These are phyloP conservation scores for Rhizopus sp. DNA, from an alignment of 371 early-diverging fungal genomes.

Conservation along the genomic window DNA sequence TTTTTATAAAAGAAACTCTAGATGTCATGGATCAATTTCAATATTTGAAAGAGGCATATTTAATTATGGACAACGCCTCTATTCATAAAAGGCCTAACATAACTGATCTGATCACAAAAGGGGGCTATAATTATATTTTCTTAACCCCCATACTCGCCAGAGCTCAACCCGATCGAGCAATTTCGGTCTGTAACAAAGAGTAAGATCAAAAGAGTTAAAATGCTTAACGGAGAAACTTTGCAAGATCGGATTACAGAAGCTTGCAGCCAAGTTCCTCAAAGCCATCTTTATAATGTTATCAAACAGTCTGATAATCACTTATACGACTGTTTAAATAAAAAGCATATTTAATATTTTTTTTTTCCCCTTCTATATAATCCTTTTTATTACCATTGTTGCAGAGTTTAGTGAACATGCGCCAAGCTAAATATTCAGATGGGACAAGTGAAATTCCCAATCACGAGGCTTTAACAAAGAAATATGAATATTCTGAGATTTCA, in stretches of 20 bases:
- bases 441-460: background rate
- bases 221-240: conserved; percentile 4
- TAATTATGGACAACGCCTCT: too few species aligned
- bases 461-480: background rate
- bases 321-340: conserved; percentile 5
- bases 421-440: too few species aligned
- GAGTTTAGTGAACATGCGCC: too few species aligned
- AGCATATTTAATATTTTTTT: too few species aligned
- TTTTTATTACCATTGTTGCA: too few species aligned
- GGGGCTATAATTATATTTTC: conserved; percentile 5
- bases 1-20: background rate
- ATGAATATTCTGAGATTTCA: background rate
- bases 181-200: conserved; percentile 1
- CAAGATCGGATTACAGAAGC: too few species aligned
- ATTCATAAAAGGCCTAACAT: background rate
- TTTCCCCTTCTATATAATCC: too few species aligned
- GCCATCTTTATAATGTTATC: conserved; percentile 1
- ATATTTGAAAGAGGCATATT: too few species aligned
- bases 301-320: too few species aligned
- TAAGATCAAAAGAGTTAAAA: conserved; percentile 2
- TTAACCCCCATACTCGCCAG: conserved; percentile 2
- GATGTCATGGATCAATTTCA: background rate
- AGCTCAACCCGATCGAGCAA: conserved; percentile 3
- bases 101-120: background rate
- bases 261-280: conserved; percentile 4